Evolutionary conservation across 1,139 yeast genomes (phyloP).

Genomic region (Lodderomyces pseudojiufengensis): DNA sequence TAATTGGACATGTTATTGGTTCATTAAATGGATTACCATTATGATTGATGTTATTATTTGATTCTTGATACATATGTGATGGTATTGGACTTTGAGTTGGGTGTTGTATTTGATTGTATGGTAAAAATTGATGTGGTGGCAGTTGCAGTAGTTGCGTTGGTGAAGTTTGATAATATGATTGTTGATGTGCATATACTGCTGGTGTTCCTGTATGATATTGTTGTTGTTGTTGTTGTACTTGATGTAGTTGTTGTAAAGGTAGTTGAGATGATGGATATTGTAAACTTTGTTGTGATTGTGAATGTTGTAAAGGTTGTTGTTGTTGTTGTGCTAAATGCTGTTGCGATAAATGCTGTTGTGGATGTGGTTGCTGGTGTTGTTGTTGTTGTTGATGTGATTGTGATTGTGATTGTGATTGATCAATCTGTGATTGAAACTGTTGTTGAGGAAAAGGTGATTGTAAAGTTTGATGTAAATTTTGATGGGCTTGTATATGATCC

Average conservation of each 20-base stretch:
- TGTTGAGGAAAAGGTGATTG: neutral
- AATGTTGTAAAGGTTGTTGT: neutral
- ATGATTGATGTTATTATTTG: constrained; percentile 2
- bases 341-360: neutral
- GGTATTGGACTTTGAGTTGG: neutral
- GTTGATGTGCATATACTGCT: constrained; percentile 1
- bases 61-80: constrained; percentile 1
- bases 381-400: neutral
- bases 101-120: no score
- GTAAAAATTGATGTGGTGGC: neutral
- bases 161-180: neutral
- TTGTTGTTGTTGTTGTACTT: neutral
- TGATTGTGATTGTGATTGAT: neutral
- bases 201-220: neutral
- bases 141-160: neutral
- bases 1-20: neutral
- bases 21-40: neutral
- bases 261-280: neutral
- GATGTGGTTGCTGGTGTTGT: neutral
- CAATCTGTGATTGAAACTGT: neutral
- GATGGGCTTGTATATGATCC: neutral
- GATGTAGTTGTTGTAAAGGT: neutral
- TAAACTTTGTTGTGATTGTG: no score
- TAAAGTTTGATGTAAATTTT: neutral
- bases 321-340: neutral